Base-by-base conservation (phyloP, 1,139 yeast species). In the Blastobotrys niveus region DNA sequence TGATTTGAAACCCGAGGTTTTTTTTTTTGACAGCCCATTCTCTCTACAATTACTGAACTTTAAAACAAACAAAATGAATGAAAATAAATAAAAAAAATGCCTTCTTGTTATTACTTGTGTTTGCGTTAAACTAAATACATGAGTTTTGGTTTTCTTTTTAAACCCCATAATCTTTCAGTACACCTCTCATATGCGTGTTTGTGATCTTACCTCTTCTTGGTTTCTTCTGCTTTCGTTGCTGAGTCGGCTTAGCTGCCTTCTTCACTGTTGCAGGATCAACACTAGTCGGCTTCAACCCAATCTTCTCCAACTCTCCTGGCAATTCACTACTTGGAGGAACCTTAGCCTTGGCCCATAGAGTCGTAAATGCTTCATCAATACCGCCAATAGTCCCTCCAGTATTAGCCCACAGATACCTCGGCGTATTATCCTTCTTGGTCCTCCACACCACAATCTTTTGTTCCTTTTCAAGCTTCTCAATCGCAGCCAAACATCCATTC, bases 111-210 rank as follows among this genome's bases (percentile, higher is more conserved):
- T 25, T 8, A 25, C 27, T 14, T 8, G n/a, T 30, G 7, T 30
- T 30, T 30, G 17, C 7, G 10, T 12, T 12, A 30, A 7, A 9
- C 15, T 12, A 30, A 32, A 32, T 14, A 32, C 4, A 32, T 6
- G 12, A 32, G 15, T 7, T 5, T n/a, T n/a, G n/a, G n/a, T n/a
- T n/a, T n/a, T n/a, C n/a, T n/a, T n/a, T n/a, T 18, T 32, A 32
- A 14, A 32, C 19, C 10, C 57, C 57, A 62, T 88, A 91, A 61
- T 91, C 98, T 66, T 86, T 88, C 63, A 91, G 78, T 32, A 91
- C 82, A 48, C 96, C 97, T 63, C 86, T 82, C 94, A 91, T 83
- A 65, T 91, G 99, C 2, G 95, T 82, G 63, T 91, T 91, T 12
- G 99, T 91, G 59, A 91, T 80, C 72, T 88, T 91, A 37, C 95